A percentile compares a stretch with the other conserved stretches of the same genome.
phyloP scores from a whole-genome alignment of 2,329 filamentous ascomycete genomes.

The Hortaea werneckii region DNA sequence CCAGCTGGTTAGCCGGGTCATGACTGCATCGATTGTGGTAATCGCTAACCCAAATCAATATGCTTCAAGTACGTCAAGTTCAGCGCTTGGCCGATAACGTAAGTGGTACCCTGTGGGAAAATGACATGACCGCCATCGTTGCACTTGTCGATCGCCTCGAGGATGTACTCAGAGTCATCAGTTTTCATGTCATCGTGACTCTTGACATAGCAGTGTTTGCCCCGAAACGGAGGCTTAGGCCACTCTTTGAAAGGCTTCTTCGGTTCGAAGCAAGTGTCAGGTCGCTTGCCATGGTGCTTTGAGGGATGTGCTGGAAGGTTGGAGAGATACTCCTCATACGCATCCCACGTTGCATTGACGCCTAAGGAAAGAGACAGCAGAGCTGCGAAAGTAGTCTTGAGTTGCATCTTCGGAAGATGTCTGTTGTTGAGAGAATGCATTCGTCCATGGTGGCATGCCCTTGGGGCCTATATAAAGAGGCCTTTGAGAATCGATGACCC shows the following conservation, averaged over 20 bases:
- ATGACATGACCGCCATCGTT: conserved; percentile 55
- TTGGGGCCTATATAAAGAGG: not conserved
- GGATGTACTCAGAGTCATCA: conserved; percentile 43
- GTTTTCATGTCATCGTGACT: conserved; percentile 28
- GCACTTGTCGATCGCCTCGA: conserved; percentile 47
- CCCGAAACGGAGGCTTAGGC: conserved; percentile 25
- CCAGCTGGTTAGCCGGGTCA: not conserved
- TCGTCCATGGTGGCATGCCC: not conserved
- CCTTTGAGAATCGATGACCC: not conserved
- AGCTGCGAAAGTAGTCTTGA: conserved; percentile 2
- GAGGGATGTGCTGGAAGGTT: conserved; percentile 9
- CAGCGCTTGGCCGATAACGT: conserved; percentile 53
- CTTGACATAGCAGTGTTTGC: conserved; percentile 30
- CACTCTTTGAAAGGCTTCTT: conserved; percentile 27
- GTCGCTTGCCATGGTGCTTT: conserved; percentile 19
- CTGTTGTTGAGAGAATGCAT: not conserved
- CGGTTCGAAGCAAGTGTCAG: conserved; percentile 25
- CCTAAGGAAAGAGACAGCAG: conserved; percentile 11
- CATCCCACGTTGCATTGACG: conserved; percentile 19
- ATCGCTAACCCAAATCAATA: conserved; percentile 48
- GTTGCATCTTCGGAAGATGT: conserved; percentile 1
- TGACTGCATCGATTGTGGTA: not conserved
- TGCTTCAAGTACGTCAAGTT: conserved; percentile 55
- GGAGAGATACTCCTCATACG: conserved; percentile 19
- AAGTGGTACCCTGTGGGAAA: conserved; percentile 45